Percentiles rank a stretch among this genome's conserved stretches.
Conservation (phyloP, 2,329 filamentous ascomycete genomes). For the Tolypocladium nubicola region DNA sequence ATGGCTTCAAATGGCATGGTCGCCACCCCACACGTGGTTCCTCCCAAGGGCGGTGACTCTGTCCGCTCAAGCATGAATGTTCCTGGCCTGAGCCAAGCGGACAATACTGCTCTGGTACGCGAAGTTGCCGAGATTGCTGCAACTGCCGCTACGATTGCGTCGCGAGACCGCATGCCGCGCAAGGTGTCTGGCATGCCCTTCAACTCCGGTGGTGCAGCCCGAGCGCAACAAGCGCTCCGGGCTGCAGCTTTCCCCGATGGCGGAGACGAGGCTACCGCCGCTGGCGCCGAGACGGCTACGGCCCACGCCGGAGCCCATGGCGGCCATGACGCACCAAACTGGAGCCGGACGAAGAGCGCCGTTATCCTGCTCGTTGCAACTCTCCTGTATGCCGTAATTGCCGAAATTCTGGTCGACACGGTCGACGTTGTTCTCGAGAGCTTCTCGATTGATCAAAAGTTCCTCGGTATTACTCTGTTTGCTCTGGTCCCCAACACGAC, state of each 20-base stretch:
- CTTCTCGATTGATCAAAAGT: conserved; percentile 91
- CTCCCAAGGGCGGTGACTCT: conserved; percentile 49
- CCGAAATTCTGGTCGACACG: conserved; percentile 92
- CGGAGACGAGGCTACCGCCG: conserved; percentile 30
- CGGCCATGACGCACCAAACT: conserved; percentile 97
- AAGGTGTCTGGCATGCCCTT: conserved; percentile 22
- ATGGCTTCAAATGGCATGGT: conserved; percentile 30
- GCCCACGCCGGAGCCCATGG: conserved; percentile 37
- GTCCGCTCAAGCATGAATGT: conserved; percentile 39
- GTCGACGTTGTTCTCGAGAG: conserved; percentile 92
- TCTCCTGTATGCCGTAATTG: conserved; percentile 88
- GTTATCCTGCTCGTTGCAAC: conserved; percentile 84
- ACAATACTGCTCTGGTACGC: conserved; percentile 70
- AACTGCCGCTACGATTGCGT: conserved; percentile 78
- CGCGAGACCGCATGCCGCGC: conserved; percentile 51
- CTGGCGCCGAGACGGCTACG: conserved; percentile 21
- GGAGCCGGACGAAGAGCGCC: conserved; percentile 84
- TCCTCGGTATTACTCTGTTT: conserved; percentile 92
- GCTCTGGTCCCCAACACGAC: conserved; percentile 96
- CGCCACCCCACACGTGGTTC: conserved; percentile 61
- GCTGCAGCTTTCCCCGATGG: conserved; percentile 29
- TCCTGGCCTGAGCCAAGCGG: conserved; percentile 67
- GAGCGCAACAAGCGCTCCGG: conserved; percentile 19
- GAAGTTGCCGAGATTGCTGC: conserved; percentile 92
- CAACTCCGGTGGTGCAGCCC: conserved; percentile 8